Evolutionary conservation across 768 basidiomycete genomes (phyloP).

Genomic region (Tulasnella sp.): DNA sequence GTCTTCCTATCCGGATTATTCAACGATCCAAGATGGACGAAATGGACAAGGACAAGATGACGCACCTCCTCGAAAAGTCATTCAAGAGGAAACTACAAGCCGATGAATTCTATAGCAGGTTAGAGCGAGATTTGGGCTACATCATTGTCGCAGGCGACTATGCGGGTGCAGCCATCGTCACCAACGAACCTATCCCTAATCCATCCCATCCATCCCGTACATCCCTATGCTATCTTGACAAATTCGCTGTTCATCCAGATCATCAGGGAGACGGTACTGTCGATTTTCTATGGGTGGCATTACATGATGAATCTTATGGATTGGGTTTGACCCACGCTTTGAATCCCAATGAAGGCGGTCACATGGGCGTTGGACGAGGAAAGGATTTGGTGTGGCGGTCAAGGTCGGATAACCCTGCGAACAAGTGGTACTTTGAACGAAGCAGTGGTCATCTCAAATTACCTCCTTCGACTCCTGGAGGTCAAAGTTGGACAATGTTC

Average conservation of each 20-base stretch:
- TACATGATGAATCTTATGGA: conserved; percentile 97
- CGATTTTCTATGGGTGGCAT: conserved; percentile 96
- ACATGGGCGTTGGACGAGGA: conserved; percentile 79
- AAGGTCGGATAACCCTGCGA: conserved; percentile 85
- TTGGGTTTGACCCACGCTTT: conserved; percentile 85
- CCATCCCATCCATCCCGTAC: conserved; percentile 1
- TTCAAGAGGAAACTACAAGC: conserved; percentile 65
- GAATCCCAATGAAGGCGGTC: conserved; percentile 83
- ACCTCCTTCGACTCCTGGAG: conserved; percentile 42
- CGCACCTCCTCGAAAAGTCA: conserved; percentile 70
- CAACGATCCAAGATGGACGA: conserved; percentile 38
- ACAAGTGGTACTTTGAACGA: conserved; percentile 99
- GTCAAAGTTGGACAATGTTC: conserved; percentile 77
- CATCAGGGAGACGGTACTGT: conserved; percentile 98
- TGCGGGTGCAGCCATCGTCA: conserved; percentile 87
- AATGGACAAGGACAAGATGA: conserved; percentile 64
- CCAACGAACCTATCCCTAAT: conserved; percentile 34
- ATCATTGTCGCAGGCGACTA: conserved; percentile 92
- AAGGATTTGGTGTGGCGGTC: conserved; percentile 93
- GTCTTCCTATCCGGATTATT: conserved; percentile 73
- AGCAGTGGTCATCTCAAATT: conserved; percentile 82
- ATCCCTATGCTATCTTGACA: conserved; percentile 87
- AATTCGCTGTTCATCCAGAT: conserved; percentile 89
- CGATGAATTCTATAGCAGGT: conserved; percentile 61
- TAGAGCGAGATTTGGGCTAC: conserved; percentile 72